A percentile compares a stretch with the other conserved stretches of the same genome.
These are phyloP conservation scores for Barnettozyma sp. DNA, from an alignment of 805 yeast species.

Conservation along the genomic window DNA sequence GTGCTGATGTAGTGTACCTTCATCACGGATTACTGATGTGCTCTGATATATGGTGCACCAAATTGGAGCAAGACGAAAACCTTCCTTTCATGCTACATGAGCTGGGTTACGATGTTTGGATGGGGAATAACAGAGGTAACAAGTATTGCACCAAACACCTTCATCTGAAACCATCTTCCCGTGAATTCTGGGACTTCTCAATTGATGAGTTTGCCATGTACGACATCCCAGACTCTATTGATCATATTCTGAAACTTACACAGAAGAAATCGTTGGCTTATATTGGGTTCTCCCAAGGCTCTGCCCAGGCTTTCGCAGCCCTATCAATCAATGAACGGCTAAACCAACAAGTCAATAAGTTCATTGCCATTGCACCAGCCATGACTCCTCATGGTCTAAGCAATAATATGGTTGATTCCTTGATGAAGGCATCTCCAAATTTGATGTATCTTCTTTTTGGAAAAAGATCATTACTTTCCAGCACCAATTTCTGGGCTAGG, in stretches of 20 bases:
- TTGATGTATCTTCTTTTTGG: slow-evolving; percentile 70
- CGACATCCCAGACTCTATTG: slow-evolving; percentile 81
- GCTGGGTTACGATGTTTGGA: slow-evolving; percentile 88
- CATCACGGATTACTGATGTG: slow-evolving; percentile 93
- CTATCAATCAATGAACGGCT: slow-evolving; percentile 58
- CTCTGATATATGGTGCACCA: slow-evolving; percentile 75
- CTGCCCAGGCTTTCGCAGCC: slow-evolving; percentile 88
- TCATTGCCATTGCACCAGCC: slow-evolving; percentile 90
- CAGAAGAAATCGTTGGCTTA: slow-evolving; percentile 44
- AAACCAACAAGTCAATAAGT: slow-evolving; percentile 45
- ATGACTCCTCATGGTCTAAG: slow-evolving; percentile 84
- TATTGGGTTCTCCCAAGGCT: slow-evolving; percentile 90
- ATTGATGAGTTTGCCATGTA: slow-evolving; percentile 86
- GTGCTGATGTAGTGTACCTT: slow-evolving; percentile 56
- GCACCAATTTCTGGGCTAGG: slow-evolving; percentile 65
- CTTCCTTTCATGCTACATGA: slow-evolving; percentile 73
- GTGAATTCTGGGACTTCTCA: slow-evolving; percentile 81
- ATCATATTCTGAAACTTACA: slow-evolving; percentile 57
- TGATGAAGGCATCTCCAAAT: slow-evolving; percentile 63
- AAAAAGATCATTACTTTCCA: slow-evolving; percentile 63
- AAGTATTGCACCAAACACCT: slow-evolving; percentile 56
- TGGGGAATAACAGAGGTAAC: slow-evolving; percentile 90
- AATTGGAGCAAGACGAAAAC: slow-evolving; percentile 39
- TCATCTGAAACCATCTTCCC: slow-evolving; percentile 21
- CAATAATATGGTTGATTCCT: slow-evolving; percentile 66